phyloP scores from a whole-genome alignment of 202 grass and related monocot genomes.

The Digitaria exilis region DNA sequence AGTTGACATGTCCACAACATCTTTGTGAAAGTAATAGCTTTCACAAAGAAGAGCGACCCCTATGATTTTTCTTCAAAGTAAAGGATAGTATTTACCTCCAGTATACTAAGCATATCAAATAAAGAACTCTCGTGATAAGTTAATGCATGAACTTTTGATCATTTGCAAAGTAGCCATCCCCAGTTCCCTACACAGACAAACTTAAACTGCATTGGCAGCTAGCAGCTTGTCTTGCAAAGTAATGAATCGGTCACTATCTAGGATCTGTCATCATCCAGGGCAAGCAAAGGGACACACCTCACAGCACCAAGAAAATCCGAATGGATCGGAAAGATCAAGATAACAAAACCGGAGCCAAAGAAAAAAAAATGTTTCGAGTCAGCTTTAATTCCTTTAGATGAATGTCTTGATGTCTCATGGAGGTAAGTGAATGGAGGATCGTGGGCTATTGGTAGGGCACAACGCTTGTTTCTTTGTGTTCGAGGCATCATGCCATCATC shows the following conservation, averaged over 20 bases:
- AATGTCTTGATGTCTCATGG: neutral
- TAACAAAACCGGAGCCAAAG: neutral
- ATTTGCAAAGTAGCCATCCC: neutral
- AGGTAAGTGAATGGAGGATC: neutral
- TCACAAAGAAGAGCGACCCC: neutral
- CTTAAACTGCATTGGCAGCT: neutral
- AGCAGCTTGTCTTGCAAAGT: neutral
- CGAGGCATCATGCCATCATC: no score
- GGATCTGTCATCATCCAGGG: neutral
- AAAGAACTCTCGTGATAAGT: neutral
- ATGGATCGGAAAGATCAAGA: neutral
- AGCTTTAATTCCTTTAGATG: neutral
- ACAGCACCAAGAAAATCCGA: neutral
- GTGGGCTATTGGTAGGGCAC: neutral
- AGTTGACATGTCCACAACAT: neutral
- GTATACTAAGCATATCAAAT: neutral
- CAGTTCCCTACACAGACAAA: neutral
- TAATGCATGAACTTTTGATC: neutral
- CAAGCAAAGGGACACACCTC: slow-evolving; percentile 21
- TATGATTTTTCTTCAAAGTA: neutral
- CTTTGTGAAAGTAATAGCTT: slow-evolving; percentile 3
- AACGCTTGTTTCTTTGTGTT: neutral
- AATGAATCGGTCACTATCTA: neutral
- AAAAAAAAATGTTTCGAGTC: neutral
- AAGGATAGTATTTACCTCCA: neutral